Conservation (phyloP, 495 filamentous ascomycete genomes). For the Penicillium silybi region DNA sequence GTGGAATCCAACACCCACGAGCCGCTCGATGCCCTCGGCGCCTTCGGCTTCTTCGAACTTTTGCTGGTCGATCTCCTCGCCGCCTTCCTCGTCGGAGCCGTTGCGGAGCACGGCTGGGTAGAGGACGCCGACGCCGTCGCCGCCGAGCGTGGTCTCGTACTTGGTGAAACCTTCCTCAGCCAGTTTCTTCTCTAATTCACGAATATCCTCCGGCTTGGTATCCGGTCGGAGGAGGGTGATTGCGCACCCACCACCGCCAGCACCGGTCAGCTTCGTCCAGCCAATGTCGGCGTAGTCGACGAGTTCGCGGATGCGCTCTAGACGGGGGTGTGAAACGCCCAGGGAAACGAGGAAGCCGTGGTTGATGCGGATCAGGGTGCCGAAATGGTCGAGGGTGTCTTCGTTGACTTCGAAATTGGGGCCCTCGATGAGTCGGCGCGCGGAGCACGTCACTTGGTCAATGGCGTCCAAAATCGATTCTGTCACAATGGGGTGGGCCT, state of each 20-base stretch:
- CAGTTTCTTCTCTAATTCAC: constrained; percentile 61
- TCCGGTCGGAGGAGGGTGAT: constrained; percentile 82
- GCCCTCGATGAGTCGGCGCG: constrained; percentile 62
- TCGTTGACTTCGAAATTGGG: constrained; percentile 58
- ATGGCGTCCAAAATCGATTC: constrained; percentile 78
- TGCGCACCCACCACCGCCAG: constrained; percentile 86
- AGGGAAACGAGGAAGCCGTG: constrained; percentile 84
- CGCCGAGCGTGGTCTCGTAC: constrained; percentile 84
- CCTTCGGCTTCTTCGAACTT: constrained; percentile 82
- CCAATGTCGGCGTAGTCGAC: constrained; percentile 87
- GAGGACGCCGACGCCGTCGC: constrained; percentile 87
- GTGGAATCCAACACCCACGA: constrained; percentile 57
- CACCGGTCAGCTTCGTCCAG: constrained; percentile 96
- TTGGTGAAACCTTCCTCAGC: constrained; percentile 72
- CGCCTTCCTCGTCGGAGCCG: constrained; percentile 66
- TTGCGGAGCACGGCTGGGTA: constrained; percentile 84
- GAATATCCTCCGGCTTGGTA: constrained; percentile 45
- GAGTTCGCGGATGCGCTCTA: constrained; percentile 88
- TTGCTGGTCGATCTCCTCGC: constrained; percentile 88
- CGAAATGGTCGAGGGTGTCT: constrained; percentile 62
- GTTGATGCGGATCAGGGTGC: constrained; percentile 86
- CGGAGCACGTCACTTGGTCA: constrained; percentile 72
- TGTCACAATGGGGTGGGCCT: constrained; percentile 65
- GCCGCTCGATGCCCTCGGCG: constrained; percentile 70
- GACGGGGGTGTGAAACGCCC: constrained; percentile 87